These are phyloP conservation scores for Discostella pseudostelligera DNA, from an alignment of 108 stramenopile species.

Conservation along the genomic window DNA sequence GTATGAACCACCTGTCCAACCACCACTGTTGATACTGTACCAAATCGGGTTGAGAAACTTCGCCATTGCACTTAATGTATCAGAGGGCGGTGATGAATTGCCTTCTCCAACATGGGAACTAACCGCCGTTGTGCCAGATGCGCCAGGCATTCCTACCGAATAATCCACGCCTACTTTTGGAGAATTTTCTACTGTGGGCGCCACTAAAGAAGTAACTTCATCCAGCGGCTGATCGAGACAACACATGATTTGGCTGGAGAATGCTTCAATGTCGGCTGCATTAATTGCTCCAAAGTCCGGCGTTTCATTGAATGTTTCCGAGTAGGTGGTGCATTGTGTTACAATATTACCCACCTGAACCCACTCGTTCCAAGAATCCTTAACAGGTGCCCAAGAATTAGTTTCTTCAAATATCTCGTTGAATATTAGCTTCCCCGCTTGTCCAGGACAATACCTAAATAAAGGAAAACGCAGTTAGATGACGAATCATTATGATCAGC, in stretches of 20 bases:
- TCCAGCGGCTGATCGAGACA: conserved; percentile 8
- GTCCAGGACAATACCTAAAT: conserved; percentile 27
- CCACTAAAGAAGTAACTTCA: not conserved
- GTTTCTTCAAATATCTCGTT: conserved; percentile 12
- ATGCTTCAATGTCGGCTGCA: conserved; percentile 4
- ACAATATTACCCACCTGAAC: conserved; percentile 34
- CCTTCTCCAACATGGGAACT: conserved; percentile 14
- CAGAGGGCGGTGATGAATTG: conserved; percentile 10
- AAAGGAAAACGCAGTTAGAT: not conserved
- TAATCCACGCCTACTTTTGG: not conserved
- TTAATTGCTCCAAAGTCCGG: conserved; percentile 1
- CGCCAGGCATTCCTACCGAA: not conserved
- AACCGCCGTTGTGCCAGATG: not conserved
- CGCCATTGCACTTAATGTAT: not conserved
- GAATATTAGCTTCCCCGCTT: conserved; percentile 12
- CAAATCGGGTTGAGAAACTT: conserved; percentile 18
- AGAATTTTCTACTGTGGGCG: no score
- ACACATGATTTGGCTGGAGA: conserved; percentile 37
- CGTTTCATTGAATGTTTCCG: not conserved
- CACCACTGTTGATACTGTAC: conserved; percentile 7
- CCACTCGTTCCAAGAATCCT: conserved; percentile 23
- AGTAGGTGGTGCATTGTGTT: conserved; percentile 16
- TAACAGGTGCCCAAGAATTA: conserved; percentile 29
- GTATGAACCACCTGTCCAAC: conserved; percentile 18
- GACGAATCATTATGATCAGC: not conserved